Evolutionary conservation across 345 rosid species (phyloP).

Genomic region (Salix viminalis): DNA sequence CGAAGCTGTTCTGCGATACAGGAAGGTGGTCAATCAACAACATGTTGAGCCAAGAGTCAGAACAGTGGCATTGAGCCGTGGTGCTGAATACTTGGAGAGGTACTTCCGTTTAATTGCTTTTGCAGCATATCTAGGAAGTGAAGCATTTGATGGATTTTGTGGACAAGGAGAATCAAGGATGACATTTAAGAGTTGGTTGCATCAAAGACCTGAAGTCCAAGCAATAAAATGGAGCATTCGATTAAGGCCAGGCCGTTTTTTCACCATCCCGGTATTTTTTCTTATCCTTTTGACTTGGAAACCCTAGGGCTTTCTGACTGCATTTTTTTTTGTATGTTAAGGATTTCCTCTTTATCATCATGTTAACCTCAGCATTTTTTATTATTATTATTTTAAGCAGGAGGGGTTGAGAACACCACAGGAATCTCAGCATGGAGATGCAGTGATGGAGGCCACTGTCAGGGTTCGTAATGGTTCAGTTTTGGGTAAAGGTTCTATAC

Average conservation of each 20-base stretch:
- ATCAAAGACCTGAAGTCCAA: conserved; percentile 90
- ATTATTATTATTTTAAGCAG: conserved; percentile 32
- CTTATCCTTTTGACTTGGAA: conserved; percentile 5
- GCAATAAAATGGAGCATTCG: conserved; percentile 98
- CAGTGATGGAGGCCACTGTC: conserved; percentile 92
- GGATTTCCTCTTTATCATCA: background rate
- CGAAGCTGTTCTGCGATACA: conserved; percentile 82
- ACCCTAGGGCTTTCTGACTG: background rate
- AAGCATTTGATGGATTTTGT: conserved; percentile 85
- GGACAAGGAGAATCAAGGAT: conserved; percentile 66
- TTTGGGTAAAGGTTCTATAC: conserved; percentile 79
- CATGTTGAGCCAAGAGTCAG: conserved; percentile 86
- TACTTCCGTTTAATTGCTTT: conserved; percentile 91
- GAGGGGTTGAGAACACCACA: conserved; percentile 79
- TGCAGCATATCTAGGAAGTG: conserved; percentile 96
- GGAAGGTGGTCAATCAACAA: conserved; percentile 85
- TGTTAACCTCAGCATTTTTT: background rate
- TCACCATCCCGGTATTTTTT: conserved; percentile 70
- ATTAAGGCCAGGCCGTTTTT: conserved; percentile 84
- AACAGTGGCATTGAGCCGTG: conserved; percentile 85
- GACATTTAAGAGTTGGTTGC: conserved; percentile 85
- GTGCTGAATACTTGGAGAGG: conserved; percentile 91
- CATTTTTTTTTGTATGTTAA: background rate
- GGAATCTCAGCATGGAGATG: conserved; percentile 89
- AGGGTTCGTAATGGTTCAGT: conserved; percentile 85